Evolutionary conservation across 306 rosid genomes (phyloP), one percentile per base, ranked within the genome.

Genomic region (Cicer pinnatifidum): DNA sequence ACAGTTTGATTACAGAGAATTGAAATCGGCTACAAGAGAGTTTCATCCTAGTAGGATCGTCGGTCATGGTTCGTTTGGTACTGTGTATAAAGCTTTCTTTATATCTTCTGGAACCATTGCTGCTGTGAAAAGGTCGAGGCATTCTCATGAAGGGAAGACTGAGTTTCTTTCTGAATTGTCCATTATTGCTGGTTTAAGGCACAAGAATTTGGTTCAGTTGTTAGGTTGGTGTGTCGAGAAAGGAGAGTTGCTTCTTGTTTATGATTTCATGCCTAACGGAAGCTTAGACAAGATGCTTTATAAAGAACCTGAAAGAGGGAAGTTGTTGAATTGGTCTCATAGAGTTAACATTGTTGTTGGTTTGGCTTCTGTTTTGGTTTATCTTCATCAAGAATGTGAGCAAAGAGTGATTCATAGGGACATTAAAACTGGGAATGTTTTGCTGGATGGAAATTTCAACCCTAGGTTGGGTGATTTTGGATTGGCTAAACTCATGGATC

Each of bases 401-500:
- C 94, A 89, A n/a, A 71, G 86, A 59, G 94, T 91, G 47, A 84
- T 91, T 75, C 94, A 91, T 56, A 82, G 97, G 40, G 93, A 92
- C 58, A 88, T 89, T 1, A 92, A 92, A 75, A 80, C 97, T 0
- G 97, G 78, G 2, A 92, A 92, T 45, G 78, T 92, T 3, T 78
- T 92, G 63, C 85, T 89, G 9, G 89, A 92, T 16, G 87, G 85
- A 33, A 82, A 80, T 63, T 87, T 85, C 43, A 85, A 87, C 41
- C 82, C 87, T 0, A 88, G 86, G 81, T 46, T 92, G 33, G 90
- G 93, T 35, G 96, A 89, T 84, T 92, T 92, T 39, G 96, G 96
- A 39, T 74, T 92, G 82, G 97, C 97, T 1, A 92, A 92, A 78
- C 89, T 92, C 19, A 89, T 85, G 90, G 97, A 92, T 83, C 97